Conservation (phyloP, 371 early-diverging fungal genomes). For the Mucor piriformis region DNA sequence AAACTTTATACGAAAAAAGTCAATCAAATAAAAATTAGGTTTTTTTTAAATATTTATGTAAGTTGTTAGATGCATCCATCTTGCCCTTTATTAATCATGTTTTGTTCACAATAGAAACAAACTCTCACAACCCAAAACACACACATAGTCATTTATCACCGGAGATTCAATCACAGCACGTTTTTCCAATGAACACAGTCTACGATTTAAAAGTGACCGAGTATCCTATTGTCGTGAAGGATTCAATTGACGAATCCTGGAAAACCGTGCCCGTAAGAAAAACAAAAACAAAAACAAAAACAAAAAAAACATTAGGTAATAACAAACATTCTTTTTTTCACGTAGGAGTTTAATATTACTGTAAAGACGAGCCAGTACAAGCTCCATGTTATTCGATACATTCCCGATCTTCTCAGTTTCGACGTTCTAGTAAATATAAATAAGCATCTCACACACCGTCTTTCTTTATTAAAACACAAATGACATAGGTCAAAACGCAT, state of each 20-base stretch:
- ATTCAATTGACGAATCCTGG: conserved; percentile 20
- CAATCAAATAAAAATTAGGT: not conserved
- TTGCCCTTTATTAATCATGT: not conserved
- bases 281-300: not conserved
- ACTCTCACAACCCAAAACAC: not conserved
- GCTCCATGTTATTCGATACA: conserved; percentile 54
- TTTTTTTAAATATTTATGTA: too few species aligned
- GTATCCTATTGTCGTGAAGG: conserved; percentile 25
- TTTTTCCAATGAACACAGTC: conserved; percentile 18
- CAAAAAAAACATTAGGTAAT: not conserved
- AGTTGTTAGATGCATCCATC: not conserved
- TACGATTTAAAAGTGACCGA: conserved; percentile 28
- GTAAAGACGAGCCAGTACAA: conserved; percentile 52
- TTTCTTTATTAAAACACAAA: not conserved
- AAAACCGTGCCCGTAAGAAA: conserved; percentile 29
- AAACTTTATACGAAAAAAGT: conserved; percentile 2
- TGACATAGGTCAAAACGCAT: conserved; percentile 40
- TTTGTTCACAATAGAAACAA: not conserved
- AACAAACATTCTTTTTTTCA: not conserved
- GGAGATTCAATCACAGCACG: conserved; percentile 22
- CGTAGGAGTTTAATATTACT: conserved; percentile 52
- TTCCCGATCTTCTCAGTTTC: conserved; percentile 64
- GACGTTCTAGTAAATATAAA: conserved; percentile 54
- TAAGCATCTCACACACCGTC: not conserved
- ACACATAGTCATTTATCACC: not conserved